Evolutionary conservation across 805 yeast genomes (phyloP).

Genomic region (Candida parachauliodes): DNA sequence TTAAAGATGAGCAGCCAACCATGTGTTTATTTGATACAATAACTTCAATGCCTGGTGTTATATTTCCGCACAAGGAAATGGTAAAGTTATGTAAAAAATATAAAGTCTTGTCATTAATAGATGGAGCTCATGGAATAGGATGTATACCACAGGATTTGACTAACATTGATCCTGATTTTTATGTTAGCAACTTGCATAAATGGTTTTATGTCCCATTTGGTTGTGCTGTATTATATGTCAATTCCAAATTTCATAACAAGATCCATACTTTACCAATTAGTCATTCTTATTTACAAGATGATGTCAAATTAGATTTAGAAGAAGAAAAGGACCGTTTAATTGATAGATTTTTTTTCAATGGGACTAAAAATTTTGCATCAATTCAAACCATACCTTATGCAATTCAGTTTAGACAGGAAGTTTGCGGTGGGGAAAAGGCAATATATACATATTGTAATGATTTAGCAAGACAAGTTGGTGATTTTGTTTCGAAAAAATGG

Average conservation of each 20-base stretch:
- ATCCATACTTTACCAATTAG: conserved; percentile 61
- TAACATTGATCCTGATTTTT: conserved; percentile 54
- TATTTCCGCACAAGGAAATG: conserved; percentile 52
- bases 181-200: conserved; percentile 62
- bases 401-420: conserved; percentile 46
- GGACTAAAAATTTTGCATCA: conserved; percentile 48
- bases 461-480: conserved; percentile 45
- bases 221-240: conserved; percentile 56
- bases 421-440: conserved; percentile 58
- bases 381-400: conserved; percentile 45
- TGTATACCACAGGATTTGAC: conserved; percentile 38
- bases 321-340: conserved; percentile 26
- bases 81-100: conserved; percentile 43
- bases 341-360: conserved; percentile 48
- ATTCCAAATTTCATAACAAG: conserved; percentile 43
- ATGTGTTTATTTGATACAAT: conserved; percentile 56
- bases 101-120: conserved; percentile 53
- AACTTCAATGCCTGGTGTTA: conserved; percentile 61
- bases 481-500: conserved; percentile 35
- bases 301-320: conserved; percentile 19
- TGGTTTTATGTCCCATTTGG: conserved; percentile 63
- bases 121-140: conserved; percentile 74
- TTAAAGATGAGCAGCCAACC: conserved; percentile 22
- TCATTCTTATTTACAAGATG: conserved; percentile 39
- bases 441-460: conserved; percentile 46